Base-by-base conservation (phyloP, 192 early-diverging fungal genomes). In the Mortierella claussenii region DNA sequence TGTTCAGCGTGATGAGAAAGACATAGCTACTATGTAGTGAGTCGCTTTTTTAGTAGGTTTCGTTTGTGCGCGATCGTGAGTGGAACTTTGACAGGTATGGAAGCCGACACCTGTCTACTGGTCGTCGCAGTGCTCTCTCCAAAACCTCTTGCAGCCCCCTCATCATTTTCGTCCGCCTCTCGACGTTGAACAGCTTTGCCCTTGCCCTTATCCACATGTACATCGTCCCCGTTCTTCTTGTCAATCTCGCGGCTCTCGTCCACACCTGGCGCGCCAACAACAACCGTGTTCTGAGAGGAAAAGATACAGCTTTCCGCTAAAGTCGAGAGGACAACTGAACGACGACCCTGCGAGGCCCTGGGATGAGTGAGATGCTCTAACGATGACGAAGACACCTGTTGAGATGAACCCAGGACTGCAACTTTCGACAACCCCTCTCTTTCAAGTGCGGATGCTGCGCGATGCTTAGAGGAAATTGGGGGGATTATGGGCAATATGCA, bases 41-140 rank as follows among this genome's bases (percentile, higher is more conserved):
- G 47, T 15, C 42, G 49, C 28, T 58, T 68, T 15, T 58, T 68
- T 15, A 68, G 24, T 1, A 68, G 55, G 27, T 31, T 58, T 17
- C 65, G 65, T 32, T 68, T 68, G 2, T 37, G 45, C 20, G 65
- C 65, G 31, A 58, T 28, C 11, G 65, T 68, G 9, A 68, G 36
- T 4, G 37, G 28, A 15, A 30, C 28, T 8, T 15, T 32, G 5
- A n/a, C n/a, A n/a, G n/a, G n/a, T n/a, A n/a, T n/a, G n/a, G n/a
- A n/a, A 3, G 15, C 11, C 40, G 37, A 40, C 37, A 10, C 13
- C 37, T 40, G 27, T 18, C 20, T 30, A 26, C 15, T 36, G 30
- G 18, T 5, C 21, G 55, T 23, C 40, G 42, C 28, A 12, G 28
- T 30, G 12, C 12, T 9, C 28, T 54, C 28, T 34, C 28, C 52